Conservation (phyloP, 2,329 filamentous ascomycete genomes). For the Aureobasidium sp. region DNA sequence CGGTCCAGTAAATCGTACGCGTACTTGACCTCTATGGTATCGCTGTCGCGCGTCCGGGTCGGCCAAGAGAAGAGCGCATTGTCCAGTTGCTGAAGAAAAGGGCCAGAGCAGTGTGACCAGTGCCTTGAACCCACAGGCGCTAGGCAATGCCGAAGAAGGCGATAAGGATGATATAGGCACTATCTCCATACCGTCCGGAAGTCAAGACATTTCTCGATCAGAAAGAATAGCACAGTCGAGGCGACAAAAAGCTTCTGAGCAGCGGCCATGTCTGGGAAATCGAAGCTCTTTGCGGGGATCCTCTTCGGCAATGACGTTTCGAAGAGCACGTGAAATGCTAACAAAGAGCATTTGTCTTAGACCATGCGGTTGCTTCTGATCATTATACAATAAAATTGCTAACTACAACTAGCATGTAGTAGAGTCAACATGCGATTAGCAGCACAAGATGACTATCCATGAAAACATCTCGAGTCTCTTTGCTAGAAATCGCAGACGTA, state of each 20-base stretch:
- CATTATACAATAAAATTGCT: neutral
- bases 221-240: neutral
- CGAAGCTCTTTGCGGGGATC: neutral
- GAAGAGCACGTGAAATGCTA: neutral
- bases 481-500: no score
- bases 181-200: neutral
- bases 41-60: conserved; percentile 80
- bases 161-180: conserved; percentile 26
- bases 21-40: conserved; percentile 69
- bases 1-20: conserved; percentile 64
- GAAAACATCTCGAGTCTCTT: no score
- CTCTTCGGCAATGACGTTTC: neutral
- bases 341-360: neutral
- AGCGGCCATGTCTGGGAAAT: neutral
- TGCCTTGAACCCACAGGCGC: conserved; percentile 49
- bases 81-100: conserved; percentile 69
- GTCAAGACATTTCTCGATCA: neutral
- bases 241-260: neutral
- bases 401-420: neutral
- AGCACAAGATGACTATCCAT: no score
- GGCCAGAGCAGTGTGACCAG: conserved; percentile 86
- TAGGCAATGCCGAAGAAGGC: conserved; percentile 19
- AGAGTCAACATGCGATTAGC: no score
- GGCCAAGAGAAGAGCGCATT: conserved; percentile 71
- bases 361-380: neutral